These are phyloP conservation scores for Papiliotrema flavescens DNA, from an alignment of 1,284 basidiomycete species.

Conservation along the genomic window DNA sequence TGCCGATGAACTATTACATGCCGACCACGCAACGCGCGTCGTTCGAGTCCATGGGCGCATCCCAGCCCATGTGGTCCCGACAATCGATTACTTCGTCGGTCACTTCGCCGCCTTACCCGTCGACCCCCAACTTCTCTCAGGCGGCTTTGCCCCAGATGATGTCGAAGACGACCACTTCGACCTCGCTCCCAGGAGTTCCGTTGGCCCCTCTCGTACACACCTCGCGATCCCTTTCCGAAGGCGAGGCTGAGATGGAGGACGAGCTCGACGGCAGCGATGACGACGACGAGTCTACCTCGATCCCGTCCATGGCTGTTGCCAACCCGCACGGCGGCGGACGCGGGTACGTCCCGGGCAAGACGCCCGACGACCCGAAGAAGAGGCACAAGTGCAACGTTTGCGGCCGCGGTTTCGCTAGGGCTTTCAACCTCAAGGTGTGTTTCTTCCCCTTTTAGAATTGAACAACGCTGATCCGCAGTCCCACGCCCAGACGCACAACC, in stretches of 20 bases:
- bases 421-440: slow-evolving; percentile 50
- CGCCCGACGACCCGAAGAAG: slow-evolving; percentile 50
- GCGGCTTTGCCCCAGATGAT: not conserved
- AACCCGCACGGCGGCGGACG: slow-evolving; percentile 48
- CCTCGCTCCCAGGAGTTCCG: not conserved
- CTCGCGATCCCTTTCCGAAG: slow-evolving; percentile 5
- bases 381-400: slow-evolving; percentile 49
- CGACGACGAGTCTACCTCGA: slow-evolving; percentile 19
- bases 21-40: slow-evolving; percentile 7
- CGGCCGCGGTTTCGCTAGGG: slow-evolving; percentile 48
- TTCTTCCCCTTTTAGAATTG: not conserved
- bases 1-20: slow-evolving; percentile 23
- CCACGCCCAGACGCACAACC: slow-evolving; percentile 49
- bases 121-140: slow-evolving; percentile 3
- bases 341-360: slow-evolving; percentile 49
- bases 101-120: slow-evolving; percentile 7
- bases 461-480: slow-evolving; percentile 30
- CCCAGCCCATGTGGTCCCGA: slow-evolving; percentile 2
- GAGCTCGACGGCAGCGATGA: slow-evolving; percentile 4
- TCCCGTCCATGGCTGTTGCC: slow-evolving; percentile 25
- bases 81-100: slow-evolving; percentile 1
- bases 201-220: not conserved
- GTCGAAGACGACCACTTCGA: slow-evolving; percentile 1
- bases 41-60: not conserved
- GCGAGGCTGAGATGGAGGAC: slow-evolving; percentile 20